phyloP scores from a whole-genome alignment of 441 rosid genomes.

The Euphorbia corollata region DNA sequence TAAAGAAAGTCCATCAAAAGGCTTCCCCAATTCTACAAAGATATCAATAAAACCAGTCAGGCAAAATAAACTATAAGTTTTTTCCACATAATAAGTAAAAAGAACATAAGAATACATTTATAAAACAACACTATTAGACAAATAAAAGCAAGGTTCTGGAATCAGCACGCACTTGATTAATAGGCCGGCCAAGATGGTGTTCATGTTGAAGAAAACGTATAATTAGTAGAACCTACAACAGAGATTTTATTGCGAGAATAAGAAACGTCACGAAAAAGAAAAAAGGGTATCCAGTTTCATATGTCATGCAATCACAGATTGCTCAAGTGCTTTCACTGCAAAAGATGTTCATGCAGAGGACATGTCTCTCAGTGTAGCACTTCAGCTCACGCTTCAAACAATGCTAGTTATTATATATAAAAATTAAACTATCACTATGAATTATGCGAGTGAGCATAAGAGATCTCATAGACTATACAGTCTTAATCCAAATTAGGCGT shows the following conservation, averaged over 20 bases:
- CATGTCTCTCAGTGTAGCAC: background rate
- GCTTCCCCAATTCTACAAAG: constrained; percentile 83
- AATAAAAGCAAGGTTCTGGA: constrained; percentile 5
- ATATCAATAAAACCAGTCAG: constrained; percentile 19
- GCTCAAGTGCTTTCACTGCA: background rate
- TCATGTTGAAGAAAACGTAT: constrained; percentile 93
- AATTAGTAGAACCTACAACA: constrained; percentile 71
- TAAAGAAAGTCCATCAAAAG: constrained; percentile 97
- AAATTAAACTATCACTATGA: background rate
- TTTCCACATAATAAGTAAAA: background rate
- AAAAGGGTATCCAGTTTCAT: background rate
- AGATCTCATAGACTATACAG: no score
- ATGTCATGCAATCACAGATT: background rate
- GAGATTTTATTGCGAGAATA: background rate
- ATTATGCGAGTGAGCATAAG: no score
- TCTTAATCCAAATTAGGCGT: no score
- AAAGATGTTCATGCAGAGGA: background rate
- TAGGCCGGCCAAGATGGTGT: constrained; percentile 85
- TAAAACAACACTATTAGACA: background rate
- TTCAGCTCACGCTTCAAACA: background rate
- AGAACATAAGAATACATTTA: background rate
- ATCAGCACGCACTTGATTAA: constrained; percentile 55
- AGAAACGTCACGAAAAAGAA: constrained; percentile 4
- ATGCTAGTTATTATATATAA: background rate
- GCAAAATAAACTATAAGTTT: constrained; percentile 12